Evolutionary conservation across 73 alveolate genomes (phyloP).

Genomic region (Tetrahymena thermophila): DNA sequence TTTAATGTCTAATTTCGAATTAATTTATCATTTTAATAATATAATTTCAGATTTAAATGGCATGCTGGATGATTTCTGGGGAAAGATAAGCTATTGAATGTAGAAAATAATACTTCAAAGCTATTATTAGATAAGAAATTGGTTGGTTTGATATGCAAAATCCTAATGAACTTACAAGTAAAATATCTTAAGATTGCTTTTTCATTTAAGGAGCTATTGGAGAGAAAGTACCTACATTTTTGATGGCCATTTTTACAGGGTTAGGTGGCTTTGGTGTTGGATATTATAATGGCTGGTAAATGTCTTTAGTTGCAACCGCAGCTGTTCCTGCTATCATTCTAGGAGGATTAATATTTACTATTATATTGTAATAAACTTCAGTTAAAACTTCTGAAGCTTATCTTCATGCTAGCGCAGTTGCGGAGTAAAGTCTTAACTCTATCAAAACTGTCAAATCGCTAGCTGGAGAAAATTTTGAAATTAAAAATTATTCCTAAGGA

Average conservation of each 20-base stretch:
- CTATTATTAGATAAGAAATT: constrained; percentile 59
- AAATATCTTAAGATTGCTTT: constrained; percentile 47
- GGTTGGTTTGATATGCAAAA: constrained; percentile 71
- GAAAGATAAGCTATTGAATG: constrained; percentile 26
- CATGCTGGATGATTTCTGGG: constrained; percentile 40
- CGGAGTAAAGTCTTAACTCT: constrained; percentile 80
- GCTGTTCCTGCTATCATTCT: constrained; percentile 10
- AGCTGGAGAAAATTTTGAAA: constrained; percentile 9
- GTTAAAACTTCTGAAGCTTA: constrained; percentile 48
- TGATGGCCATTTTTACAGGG: constrained; percentile 49
- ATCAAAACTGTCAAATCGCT: constrained; percentile 48
- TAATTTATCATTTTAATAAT: not conserved
- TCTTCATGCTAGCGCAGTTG: constrained; percentile 62
- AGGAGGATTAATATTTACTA: constrained; percentile 29
- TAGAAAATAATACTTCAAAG: constrained; percentile 50
- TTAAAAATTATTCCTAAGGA: not conserved
- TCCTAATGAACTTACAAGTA: constrained; percentile 56
- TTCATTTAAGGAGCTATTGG: constrained; percentile 72
- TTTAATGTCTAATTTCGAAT: not conserved
- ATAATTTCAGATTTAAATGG: not conserved
- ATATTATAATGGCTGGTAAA: constrained; percentile 54
- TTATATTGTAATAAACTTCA: constrained; percentile 13
- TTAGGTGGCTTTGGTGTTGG: constrained; percentile 44
- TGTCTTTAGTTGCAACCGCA: constrained; percentile 52
- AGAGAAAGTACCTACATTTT: constrained; percentile 57